Conservation (phyloP, 768 basidiomycete species). For the Kwoniella sp. region DNA sequence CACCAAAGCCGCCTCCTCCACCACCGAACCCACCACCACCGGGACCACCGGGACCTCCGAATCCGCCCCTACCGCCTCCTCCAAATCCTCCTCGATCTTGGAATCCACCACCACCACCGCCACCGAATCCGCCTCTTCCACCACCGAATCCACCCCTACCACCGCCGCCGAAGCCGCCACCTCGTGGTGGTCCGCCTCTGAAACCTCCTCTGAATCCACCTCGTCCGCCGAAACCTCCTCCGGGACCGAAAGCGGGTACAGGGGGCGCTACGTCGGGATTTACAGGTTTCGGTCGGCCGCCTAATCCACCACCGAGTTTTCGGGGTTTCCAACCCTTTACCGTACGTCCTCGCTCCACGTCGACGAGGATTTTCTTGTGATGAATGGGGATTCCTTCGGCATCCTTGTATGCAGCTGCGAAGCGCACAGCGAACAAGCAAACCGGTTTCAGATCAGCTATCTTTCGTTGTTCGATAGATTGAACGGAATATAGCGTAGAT, state of each 20-base stretch:
- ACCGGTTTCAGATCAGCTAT: no score
- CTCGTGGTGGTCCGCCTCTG: slow-evolving; percentile 33
- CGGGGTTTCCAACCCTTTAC: slow-evolving; percentile 99
- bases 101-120: slow-evolving; percentile 49
- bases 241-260: slow-evolving; percentile 40
- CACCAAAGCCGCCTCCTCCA: slow-evolving; percentile 21
- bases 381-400: slow-evolving; percentile 95
- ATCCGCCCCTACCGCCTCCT: slow-evolving; percentile 31
- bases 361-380: slow-evolving; percentile 93
- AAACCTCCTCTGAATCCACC: slow-evolving; percentile 56
- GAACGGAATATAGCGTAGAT: no score
- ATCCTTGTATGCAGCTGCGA: slow-evolving; percentile 83
- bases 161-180: slow-evolving; percentile 40
- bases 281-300: slow-evolving; percentile 81
- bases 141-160: slow-evolving; percentile 52
- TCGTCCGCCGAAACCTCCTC: slow-evolving; percentile 58
- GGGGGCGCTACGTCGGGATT: slow-evolving; percentile 61
- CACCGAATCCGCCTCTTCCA: slow-evolving; percentile 54
- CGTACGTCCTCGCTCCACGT: slow-evolving; percentile 96
- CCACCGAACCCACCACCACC: slow-evolving; percentile 27
- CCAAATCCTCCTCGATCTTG: slow-evolving; percentile 43
- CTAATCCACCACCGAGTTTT: slow-evolving; percentile 94
- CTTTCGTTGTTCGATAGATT: no score
- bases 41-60: slow-evolving; percentile 32
- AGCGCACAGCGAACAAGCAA: no score